These are phyloP conservation scores for Kalaharituber pfeilii DNA, from an alignment of 2,329 filamentous ascomycete species.

Conservation along the genomic window DNA sequence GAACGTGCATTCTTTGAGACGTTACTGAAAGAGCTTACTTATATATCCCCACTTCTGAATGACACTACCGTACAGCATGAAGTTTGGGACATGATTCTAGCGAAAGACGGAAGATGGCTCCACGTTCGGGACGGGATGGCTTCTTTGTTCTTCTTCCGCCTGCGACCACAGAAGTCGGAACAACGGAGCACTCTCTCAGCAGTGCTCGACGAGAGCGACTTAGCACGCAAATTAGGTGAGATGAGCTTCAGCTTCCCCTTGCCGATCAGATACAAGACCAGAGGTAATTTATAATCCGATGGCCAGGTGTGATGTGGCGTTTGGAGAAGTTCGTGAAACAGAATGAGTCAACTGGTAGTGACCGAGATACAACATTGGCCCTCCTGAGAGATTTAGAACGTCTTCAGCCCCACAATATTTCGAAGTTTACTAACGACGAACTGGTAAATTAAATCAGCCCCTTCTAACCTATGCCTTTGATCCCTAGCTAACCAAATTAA, in stretches of 20 bases:
- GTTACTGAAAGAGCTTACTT: neutral
- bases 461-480: neutral
- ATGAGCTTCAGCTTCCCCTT: no score
- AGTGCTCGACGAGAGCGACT: neutral
- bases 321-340: neutral
- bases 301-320: neutral
- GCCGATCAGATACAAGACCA: neutral
- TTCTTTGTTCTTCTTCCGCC: neutral
- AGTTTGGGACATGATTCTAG: neutral
- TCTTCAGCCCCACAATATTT: no score
- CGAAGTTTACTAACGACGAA: no score
- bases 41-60: neutral
- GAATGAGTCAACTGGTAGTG: neutral
- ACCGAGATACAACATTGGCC: neutral
- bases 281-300: neutral
- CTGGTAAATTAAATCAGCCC: neutral
- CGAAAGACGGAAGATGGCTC: neutral
- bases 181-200: neutral
- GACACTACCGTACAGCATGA: neutral
- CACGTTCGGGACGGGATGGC: neutral
- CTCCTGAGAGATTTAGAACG: neutral
- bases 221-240: neutral
- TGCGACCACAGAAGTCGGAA: neutral
- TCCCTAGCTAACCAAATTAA: no score
- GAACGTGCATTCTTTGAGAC: neutral